Evolutionary conservation across 2,329 filamentous ascomycete genomes (phyloP).

Genomic region (Fusarium gaditjirri): DNA sequence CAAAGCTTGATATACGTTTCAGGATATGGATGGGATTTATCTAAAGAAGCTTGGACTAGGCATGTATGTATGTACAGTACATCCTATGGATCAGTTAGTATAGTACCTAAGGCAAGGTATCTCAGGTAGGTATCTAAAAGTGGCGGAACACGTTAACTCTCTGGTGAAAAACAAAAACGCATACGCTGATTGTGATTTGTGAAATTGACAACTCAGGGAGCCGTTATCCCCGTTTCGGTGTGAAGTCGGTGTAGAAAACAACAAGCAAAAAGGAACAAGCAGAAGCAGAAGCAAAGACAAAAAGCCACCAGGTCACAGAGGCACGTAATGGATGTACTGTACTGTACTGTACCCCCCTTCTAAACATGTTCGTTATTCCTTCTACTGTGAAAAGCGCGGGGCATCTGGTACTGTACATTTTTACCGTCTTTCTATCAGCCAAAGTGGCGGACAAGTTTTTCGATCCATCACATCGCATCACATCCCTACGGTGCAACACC

Average conservation of each 20-base stretch:
- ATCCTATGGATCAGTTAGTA: not conserved
- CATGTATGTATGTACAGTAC: not conserved
- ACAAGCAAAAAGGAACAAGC: slow-evolving; percentile 13
- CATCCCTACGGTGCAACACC: slow-evolving; percentile 16
- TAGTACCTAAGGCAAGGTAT: not conserved
- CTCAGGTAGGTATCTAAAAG: slow-evolving; percentile 9
- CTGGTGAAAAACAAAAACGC: slow-evolving; percentile 8
- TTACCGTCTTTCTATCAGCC: slow-evolving; percentile 36
- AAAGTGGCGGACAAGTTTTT: slow-evolving; percentile 38
- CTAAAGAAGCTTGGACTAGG: slow-evolving; percentile 12
- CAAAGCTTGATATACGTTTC: slow-evolving; percentile 22
- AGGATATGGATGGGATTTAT: slow-evolving; percentile 9
- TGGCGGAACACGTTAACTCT: slow-evolving; percentile 28
- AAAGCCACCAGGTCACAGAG: slow-evolving; percentile 1
- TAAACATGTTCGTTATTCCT: slow-evolving; percentile 25
- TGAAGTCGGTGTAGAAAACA: slow-evolving; percentile 46
- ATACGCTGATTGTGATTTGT: slow-evolving; percentile 26
- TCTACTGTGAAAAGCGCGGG: slow-evolving; percentile 25
- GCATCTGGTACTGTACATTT: slow-evolving; percentile 20
- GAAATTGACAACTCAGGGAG: slow-evolving; percentile 33
- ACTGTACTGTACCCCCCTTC: not conserved
- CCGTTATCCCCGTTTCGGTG: slow-evolving; percentile 43
- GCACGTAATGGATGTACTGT: not conserved
- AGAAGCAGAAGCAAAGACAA: slow-evolving; percentile 33
- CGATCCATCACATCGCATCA: slow-evolving; percentile 30